Evolutionary conservation across 495 filamentous ascomycete species (phyloP), one percentile per base, ranked within the genome.

Genomic region (Margaritispora aquatica): DNA sequence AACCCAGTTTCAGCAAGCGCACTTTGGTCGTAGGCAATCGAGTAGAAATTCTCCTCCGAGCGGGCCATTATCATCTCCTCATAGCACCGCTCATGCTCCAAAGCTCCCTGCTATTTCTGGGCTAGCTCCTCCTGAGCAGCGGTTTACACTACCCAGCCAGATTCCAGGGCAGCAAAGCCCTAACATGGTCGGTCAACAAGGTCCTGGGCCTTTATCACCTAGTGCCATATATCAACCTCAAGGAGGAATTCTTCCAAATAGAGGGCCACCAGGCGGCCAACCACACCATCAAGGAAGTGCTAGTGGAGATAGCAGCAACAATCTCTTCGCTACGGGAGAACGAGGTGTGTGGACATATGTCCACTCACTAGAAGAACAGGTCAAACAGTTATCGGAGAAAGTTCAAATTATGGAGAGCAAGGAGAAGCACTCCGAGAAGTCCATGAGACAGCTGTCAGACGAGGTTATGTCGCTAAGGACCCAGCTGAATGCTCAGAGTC

Each of bases 1-100:
- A 8, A 81, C 85, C 36, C 82, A 89, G 50, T 78, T 85, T 59
- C 84, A 87, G 57, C 87, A 87, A 54, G 77, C 84, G 51, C 79
- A 88, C 29, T 88, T 82, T 56, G 77, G 76, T 29, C 81, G 88
- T 57, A 75, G 77, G 41, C 73, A 72, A 51, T 71, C 75, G 50
- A 73, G 74, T 44, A 69, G 72, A 51, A 59, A 63, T 46, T 73
- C 72, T 38, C 69, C 73, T 41, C 71, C 74, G 54, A 69, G 58
- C 48, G 68, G 75, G 56, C 71, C 73, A 47, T 66, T 75, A 53
- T 70, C 71, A 58, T 65, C 73, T 48, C 65, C 66, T 22, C 73
- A 74, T 61, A 67, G 67, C 65, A 67, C 66, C 36, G 59, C 63
- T 7, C 71, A 74, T 60, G 66, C 67, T 62, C 69, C 68, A 59